Conservation (phyloP, 2,329 filamentous ascomycete species). For the Phoma sp. region DNA sequence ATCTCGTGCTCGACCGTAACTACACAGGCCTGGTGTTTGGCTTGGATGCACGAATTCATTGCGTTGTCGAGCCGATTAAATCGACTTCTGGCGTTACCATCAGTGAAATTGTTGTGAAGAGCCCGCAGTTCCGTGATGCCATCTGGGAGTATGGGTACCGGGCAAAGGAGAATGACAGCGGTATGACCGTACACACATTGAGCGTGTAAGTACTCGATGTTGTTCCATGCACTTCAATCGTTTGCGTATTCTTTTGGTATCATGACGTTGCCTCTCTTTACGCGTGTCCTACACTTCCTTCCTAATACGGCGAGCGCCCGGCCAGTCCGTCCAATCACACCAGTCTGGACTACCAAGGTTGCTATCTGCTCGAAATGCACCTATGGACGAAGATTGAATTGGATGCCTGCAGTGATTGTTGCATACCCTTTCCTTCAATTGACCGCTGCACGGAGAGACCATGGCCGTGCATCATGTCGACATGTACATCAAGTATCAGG, state of each 20-base stretch:
- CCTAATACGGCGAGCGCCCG: slow-evolving; percentile 4
- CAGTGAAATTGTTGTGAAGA: slow-evolving; percentile 81
- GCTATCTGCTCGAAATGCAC: background rate
- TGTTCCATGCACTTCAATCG: background rate
- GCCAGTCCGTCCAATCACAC: slow-evolving; percentile 3
- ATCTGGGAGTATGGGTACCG: slow-evolving; percentile 87
- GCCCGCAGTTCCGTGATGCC: slow-evolving; percentile 87
- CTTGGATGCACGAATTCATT: slow-evolving; percentile 68
- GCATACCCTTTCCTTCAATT: background rate
- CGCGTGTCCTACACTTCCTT: slow-evolving; percentile 1
- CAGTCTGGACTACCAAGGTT: background rate
- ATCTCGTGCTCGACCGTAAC: slow-evolving; percentile 86
- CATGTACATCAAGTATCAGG: no score
- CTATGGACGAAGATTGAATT: background rate
- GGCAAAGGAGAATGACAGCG: slow-evolving; percentile 72
- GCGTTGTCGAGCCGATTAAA: slow-evolving; percentile 61
- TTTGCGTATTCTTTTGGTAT: background rate
- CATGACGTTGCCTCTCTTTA: background rate
- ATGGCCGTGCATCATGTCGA: no score
- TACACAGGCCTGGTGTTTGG: slow-evolving; percentile 78
- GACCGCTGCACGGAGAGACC: no score
- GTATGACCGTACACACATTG: slow-evolving; percentile 80
- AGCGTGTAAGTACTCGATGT: slow-evolving; percentile 66
- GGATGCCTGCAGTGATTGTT: background rate
- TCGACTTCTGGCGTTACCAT: slow-evolving; percentile 66